Conservation (phyloP, 1,284 basidiomycete species). For the Ustilago bromivora region DNA sequence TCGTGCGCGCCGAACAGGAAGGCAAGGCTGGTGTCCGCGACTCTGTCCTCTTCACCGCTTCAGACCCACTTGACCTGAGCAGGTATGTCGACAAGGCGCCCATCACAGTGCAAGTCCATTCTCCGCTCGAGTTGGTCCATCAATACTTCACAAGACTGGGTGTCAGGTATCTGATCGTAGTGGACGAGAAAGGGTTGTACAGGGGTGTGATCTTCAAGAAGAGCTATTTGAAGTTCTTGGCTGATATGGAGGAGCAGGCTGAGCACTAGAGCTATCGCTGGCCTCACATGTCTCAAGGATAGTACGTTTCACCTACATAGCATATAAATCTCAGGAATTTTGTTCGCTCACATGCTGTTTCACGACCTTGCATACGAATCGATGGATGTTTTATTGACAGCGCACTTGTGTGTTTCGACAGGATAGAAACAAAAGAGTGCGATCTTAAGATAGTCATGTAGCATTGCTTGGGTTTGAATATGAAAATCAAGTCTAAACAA, state of each 20-base stretch:
- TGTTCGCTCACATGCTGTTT: not conserved
- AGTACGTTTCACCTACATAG: not conserved
- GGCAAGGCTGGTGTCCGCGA: conserved; percentile 41
- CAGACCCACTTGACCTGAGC: conserved; percentile 79
- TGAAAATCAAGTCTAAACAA: not conserved
- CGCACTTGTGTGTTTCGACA: not conserved
- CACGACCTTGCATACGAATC: conserved; percentile 1
- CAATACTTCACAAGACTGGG: conserved; percentile 72
- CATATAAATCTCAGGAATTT: not conserved
- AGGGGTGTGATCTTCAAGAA: conserved; percentile 93
- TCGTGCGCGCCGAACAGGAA: conserved; percentile 32
- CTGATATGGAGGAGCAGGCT: conserved; percentile 31
- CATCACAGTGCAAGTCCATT: conserved; percentile 82
- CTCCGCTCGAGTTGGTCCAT: conserved; percentile 88
- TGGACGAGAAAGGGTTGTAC: conserved; percentile 84
- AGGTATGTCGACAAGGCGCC: conserved; percentile 92
- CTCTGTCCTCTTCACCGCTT: conserved; percentile 38
- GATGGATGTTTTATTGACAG: not conserved
- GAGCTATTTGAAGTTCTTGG: conserved; percentile 69
- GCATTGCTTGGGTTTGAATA: not conserved
- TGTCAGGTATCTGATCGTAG: conserved; percentile 74
- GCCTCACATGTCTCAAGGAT: not conserved
- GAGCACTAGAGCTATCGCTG: conserved; percentile 4
- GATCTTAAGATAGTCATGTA: not conserved
- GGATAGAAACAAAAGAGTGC: not conserved